Evolutionary conservation across 805 yeast genomes (phyloP), one percentile per base, ranked within the genome.

Genomic region (Sugiyamaella chiloensis): DNA sequence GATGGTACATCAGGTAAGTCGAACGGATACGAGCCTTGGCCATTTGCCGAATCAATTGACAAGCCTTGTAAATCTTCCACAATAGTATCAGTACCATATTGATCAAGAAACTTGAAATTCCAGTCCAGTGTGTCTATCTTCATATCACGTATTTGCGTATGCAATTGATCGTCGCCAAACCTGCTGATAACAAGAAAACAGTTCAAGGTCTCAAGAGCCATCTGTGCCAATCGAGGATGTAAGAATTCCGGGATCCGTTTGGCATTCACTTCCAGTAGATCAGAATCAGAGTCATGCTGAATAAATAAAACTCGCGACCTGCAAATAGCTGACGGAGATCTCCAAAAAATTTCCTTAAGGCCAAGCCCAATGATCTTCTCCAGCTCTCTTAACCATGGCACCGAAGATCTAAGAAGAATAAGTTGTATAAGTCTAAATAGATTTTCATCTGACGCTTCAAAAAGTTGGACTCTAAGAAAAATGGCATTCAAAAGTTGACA

Each of bases 361-460:
- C 44, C 42, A 6, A 50, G 19, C 7, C 55, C 55, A 20, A 42
- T 50, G n/a, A 46, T 6, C 14, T 26, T 46, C n/a, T 44, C 40
- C 12, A 52, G 19, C 16, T 47, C 36, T 20, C 16, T 41, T 4
- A 52, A 34, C 51, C 50, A 52, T n/a, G 55, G 55, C 2, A 16
- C 42, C 6, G 42, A 27, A 21, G 34, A 21, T 26, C 53, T 30
- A 20, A 16, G 27, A 5, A 52, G 31, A 11, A 52, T 42, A 17
- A 50, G 31, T 23, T 37, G 42, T 4, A 31, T 27, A 12, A 52
- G 43, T 21, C 34, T 35, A 26, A 12, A 50, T 5, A 50, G 30
- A 7, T 32, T 17, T 3, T 16, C 20, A 20, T 50, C 54, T 11
- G 55, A 50, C 9, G 37, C 17, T 16, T 50, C 47, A 23, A 52